Base-by-base conservation (phyloP, 2,329 filamentous ascomycete genomes). In the Clonostachys sp. region DNA sequence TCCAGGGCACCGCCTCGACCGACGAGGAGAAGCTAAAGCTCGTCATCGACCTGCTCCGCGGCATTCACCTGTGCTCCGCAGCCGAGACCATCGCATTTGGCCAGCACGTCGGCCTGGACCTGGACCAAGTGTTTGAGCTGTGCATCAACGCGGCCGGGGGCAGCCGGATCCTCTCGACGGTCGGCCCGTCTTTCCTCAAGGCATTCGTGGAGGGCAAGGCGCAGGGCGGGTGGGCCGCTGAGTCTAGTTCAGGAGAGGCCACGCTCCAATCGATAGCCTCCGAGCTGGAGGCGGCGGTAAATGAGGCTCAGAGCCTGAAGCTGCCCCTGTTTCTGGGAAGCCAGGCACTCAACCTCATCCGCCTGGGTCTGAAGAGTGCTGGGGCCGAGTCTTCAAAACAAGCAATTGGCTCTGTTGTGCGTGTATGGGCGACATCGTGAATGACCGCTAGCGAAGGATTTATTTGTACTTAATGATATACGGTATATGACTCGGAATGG, bases 141-240 rank as follows among this genome's bases (percentile, higher is more conserved):
- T 75, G 71, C 52, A 57, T 69, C 52, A 69, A 73, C 49, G 72
- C 72, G 2, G 72, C 72, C 0, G 72, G 72, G 10, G 68, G 68
- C 6, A 72, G 66, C 48, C 58, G 53, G 33, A 61, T 73, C 51
- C 56, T 74, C 42, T 62, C 65, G 38, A 50, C 52, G 7, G 53
- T 65, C 24, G 71, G 70, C 0, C 65, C 64, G 2, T 58, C 61
- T 34, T 67, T 74, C 17, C 64, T 75, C 41, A 56, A 60, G 35
- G 58, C 65, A 4, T 57, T 67, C 39, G 58, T 59, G 5, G 24
- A 30, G 24, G 24, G 24, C 59, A 55, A 10, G 58, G 59, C 16
- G 49, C 51, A 8, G 54, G 52, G 2, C 49, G 45, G 5, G 53
- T 57, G 3, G 55, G 57, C 4, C 12, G 38, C 17, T 5, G n/a